Percentiles rank a stretch among this genome's conserved stretches.
Evolutionary conservation across 1,284 basidiomycete species (phyloP).

Genomic region (Malassezia pachydermatis): DNA sequence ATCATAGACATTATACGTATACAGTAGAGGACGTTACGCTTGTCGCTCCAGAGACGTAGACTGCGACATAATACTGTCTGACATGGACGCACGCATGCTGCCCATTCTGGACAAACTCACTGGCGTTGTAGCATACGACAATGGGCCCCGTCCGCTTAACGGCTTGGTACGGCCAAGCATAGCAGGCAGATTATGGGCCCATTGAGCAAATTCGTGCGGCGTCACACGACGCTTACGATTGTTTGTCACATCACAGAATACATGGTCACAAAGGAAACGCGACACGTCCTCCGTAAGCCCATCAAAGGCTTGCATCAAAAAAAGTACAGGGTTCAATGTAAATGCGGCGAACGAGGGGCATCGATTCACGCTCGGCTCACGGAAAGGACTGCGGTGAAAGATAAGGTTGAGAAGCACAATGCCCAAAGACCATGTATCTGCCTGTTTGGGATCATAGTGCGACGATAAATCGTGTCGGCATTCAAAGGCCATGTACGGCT

Average conservation of each 20-base stretch:
- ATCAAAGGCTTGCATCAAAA: constrained; percentile 79
- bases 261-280: constrained; percentile 68
- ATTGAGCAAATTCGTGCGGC: constrained; percentile 5
- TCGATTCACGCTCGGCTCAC: constrained; percentile 69
- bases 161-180: too few relatives aligned
- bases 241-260: constrained; percentile 65
- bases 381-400: constrained; percentile 97
- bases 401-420: constrained; percentile 98
- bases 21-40: too few relatives aligned
- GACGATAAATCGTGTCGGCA: constrained; percentile 93
- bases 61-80: too few relatives aligned
- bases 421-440: constrained; percentile 96
- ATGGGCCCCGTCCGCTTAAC: too few relatives aligned
- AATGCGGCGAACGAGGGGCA: constrained; percentile 70
- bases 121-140: too few relatives aligned
- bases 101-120: too few relatives aligned
- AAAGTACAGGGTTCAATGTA: constrained; percentile 66
- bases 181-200: constrained; percentile 4
- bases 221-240: constrained; percentile 1
- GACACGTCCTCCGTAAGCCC: constrained; percentile 83
- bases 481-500: constrained; percentile 98
- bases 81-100: too few relatives aligned
- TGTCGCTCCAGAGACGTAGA: too few relatives aligned
- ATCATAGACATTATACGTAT: too few relatives aligned
- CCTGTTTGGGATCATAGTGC: constrained; percentile 81